Conservation (phyloP, 345 rosid genomes). For the Abelmoschus esculentus region DNA sequence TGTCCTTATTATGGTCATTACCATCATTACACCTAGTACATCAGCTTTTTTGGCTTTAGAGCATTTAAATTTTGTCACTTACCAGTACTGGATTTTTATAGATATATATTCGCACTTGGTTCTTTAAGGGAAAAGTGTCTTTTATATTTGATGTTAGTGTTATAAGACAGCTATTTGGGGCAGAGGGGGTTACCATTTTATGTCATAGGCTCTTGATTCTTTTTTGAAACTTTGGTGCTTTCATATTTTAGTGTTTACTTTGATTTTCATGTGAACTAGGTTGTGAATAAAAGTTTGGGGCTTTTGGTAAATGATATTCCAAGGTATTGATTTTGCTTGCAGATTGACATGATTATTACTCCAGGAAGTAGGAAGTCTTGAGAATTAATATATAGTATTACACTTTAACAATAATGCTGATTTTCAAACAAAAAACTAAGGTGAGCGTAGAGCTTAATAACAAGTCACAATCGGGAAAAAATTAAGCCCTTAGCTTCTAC, state of each 20-base stretch:
- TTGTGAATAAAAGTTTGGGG: background rate
- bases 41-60: background rate
- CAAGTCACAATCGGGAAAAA: background rate
- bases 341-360: background rate
- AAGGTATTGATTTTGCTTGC: background rate
- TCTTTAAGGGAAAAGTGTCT: background rate
- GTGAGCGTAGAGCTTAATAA: background rate
- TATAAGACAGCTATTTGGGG: constrained; percentile 25
- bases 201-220: background rate
- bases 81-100: background rate
- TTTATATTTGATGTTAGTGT: background rate
- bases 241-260: background rate
- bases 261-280: background rate
- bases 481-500: background rate
- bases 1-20: background rate
- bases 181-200: background rate
- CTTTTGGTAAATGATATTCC: background rate
- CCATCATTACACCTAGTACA: background rate
- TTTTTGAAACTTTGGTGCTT: background rate
- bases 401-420: background rate
- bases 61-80: background rate
- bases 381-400: background rate
- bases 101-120: background rate
- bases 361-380: background rate
- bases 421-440: background rate